These are phyloP conservation scores for Theileria annulata DNA, from an alignment of 169 alveolate genomes.

Conservation along the genomic window DNA sequence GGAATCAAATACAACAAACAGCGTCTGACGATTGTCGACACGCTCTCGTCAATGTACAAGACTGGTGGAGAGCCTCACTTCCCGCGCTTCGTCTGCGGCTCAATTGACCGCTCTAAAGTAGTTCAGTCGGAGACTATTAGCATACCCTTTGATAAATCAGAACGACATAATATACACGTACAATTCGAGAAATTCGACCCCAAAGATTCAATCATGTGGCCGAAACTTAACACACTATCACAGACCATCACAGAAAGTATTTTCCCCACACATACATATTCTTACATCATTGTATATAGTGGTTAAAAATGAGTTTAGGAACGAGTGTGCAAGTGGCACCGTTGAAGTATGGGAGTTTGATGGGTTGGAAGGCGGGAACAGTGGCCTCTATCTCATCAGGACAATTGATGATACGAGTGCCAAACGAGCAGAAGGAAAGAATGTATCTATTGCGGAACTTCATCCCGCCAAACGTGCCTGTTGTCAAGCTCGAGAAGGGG, in stretches of 20 bases:
- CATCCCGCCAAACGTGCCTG: constrained; percentile 68
- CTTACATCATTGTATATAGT: not conserved
- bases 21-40: constrained; percentile 35
- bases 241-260: constrained; percentile 6
- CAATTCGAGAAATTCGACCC: constrained; percentile 39
- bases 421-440: constrained; percentile 27
- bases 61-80: constrained; percentile 67
- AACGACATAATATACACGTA: constrained; percentile 51
- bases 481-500: constrained; percentile 43
- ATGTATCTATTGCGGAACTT: constrained; percentile 62
- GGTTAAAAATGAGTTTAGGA: constrained; percentile 8
- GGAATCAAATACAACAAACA: constrained; percentile 26
- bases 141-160: constrained; percentile 63
- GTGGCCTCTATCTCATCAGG: constrained; percentile 47
- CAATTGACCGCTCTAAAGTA: constrained; percentile 41
- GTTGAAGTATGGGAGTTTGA: constrained; percentile 12
- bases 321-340: constrained; percentile 43
- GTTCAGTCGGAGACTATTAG: constrained; percentile 39
- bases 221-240: constrained; percentile 25
- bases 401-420: constrained; percentile 31
- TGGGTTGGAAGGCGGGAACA: constrained; percentile 50
- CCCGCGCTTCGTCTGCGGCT: constrained; percentile 67
- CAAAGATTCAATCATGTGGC: constrained; percentile 32
- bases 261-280: not conserved
- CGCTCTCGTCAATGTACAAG: constrained; percentile 31